Evolutionary conservation across 352 stramenopile species (phyloP).

Genomic region (Phytophthora uliginosa): DNA sequence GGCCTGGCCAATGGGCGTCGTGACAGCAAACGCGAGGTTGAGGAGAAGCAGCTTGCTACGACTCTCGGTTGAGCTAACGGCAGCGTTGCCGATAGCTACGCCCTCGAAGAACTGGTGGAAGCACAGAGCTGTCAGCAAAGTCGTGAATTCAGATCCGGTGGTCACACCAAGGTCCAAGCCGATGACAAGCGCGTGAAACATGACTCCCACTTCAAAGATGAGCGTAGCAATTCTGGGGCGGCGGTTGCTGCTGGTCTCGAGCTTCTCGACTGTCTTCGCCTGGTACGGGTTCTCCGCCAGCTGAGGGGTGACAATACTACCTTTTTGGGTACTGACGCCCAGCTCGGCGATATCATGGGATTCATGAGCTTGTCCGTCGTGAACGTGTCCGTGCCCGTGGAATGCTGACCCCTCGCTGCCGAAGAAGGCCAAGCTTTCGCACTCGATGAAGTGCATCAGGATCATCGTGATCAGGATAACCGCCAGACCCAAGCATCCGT

Average conservation of each 20-base stretch:
- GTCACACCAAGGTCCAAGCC: conserved; percentile 72
- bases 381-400: conserved; percentile 24
- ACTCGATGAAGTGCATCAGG: conserved; percentile 65
- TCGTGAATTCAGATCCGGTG: conserved; percentile 56
- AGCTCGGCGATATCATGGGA: neutral
- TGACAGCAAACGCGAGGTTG: conserved; percentile 64
- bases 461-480: conserved; percentile 58
- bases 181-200: conserved; percentile 80
- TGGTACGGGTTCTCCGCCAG: conserved; percentile 2
- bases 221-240: conserved; percentile 54
- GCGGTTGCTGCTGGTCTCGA: neutral
- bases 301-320: neutral
- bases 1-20: conserved; percentile 59
- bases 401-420: conserved; percentile 14
- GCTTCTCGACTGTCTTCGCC: conserved; percentile 6
- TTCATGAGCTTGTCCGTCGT: neutral
- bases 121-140: conserved; percentile 67
- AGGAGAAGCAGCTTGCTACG: conserved; percentile 53
- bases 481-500: conserved; percentile 47
- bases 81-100: conserved; percentile 60
- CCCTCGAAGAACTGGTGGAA: conserved; percentile 88
- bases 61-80: conserved; percentile 46
- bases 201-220: conserved; percentile 64
- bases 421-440: conserved; percentile 53
- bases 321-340: conserved; percentile 1